phyloP scores from a whole-genome alignment of 1,139 yeast species.

The Yamadazyma mexicana region DNA sequence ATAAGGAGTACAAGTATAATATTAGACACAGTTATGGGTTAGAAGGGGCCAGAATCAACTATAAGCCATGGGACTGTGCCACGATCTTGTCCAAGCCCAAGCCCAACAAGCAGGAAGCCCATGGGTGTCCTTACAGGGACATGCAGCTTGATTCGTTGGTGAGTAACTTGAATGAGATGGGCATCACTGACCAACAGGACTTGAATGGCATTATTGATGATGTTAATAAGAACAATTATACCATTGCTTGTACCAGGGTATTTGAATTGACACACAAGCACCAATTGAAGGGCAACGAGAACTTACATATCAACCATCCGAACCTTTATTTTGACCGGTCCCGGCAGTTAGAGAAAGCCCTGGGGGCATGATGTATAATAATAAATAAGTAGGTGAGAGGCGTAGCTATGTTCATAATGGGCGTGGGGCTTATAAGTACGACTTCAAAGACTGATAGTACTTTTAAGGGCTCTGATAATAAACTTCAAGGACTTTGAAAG shows the following conservation, averaged over 20 bases:
- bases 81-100: constrained; percentile 71
- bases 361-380: constrained; percentile 1
- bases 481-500: too few species aligned
- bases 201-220: constrained; percentile 65
- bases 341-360: constrained; percentile 38
- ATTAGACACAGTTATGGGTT: constrained; percentile 87
- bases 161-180: constrained; percentile 60
- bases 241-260: constrained; percentile 87
- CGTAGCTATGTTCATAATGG: too few species aligned
- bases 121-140: constrained; percentile 93
- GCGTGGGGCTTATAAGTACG: too few species aligned
- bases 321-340: constrained; percentile 84
- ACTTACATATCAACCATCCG: constrained; percentile 74
- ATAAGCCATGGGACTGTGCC: constrained; percentile 83
- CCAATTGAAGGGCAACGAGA: constrained; percentile 48
- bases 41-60: constrained; percentile 86
- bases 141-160: constrained; percentile 61
- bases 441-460: too few species aligned
- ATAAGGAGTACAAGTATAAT: constrained; percentile 85
- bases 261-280: constrained; percentile 74
- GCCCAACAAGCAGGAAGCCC: constrained; percentile 71
- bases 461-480: too few species aligned
- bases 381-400: background rate
- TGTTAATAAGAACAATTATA: constrained; percentile 65
- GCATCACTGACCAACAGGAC: constrained; percentile 63